Conservation (phyloP, 768 basidiomycete species). For the Russula vinacea region DNA sequence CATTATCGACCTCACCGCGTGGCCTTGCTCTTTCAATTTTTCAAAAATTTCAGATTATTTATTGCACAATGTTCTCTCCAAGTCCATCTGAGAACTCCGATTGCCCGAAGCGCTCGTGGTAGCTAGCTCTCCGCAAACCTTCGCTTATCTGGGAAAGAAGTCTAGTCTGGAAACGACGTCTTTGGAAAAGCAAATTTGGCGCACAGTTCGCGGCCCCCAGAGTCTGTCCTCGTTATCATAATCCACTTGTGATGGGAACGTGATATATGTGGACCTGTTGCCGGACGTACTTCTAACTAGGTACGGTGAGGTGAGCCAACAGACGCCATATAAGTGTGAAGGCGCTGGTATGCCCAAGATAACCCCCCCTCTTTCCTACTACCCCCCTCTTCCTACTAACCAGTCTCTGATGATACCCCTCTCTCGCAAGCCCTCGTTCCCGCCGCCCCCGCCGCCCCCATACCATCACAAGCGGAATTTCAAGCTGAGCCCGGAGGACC, state of each 20-base stretch:
- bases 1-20: not conserved
- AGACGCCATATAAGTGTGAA: slow-evolving; percentile 9
- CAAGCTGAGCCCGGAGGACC: not conserved
- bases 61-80: not conserved
- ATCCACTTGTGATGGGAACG: not conserved
- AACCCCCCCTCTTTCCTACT: not conserved
- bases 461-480: not conserved
- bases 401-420: not conserved
- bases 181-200: slow-evolving; percentile 3
- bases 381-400: not conserved
- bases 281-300: not conserved
- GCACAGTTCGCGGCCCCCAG: not conserved
- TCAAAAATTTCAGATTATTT: not conserved
- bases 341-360: not conserved
- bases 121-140: not conserved
- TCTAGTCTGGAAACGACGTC: not conserved
- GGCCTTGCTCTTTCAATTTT: not conserved
- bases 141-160: not conserved
- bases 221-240: not conserved
- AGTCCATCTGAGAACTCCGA: not conserved
- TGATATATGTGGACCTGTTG: not conserved
- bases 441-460: slow-evolving; percentile 11
- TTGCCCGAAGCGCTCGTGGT: too few species aligned
- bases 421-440: not conserved
- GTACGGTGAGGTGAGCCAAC: not conserved